These are phyloP conservation scores for Fusarium sp. DNA, from an alignment of 2,329 filamentous ascomycete species.

Conservation along the genomic window DNA sequence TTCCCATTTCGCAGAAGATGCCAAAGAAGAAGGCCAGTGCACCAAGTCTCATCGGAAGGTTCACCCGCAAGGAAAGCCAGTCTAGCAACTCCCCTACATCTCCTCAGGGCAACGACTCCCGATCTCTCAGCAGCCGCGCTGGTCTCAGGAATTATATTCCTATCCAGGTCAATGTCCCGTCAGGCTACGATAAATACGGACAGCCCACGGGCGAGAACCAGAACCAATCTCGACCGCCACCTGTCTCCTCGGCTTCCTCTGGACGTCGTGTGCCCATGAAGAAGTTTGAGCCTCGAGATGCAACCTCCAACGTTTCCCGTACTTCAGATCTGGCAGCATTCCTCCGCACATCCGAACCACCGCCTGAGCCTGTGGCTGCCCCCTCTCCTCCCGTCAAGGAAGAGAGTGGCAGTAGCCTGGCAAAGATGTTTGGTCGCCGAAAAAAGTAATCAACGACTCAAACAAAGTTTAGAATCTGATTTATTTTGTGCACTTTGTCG, in stretches of 20 bases:
- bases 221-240: constrained; percentile 34
- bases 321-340: constrained; percentile 81
- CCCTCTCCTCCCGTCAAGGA: constrained; percentile 51
- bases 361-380: constrained; percentile 54
- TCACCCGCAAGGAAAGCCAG: constrained; percentile 56
- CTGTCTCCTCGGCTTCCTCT: constrained; percentile 45
- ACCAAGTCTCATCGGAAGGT: constrained; percentile 70
- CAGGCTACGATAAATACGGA: constrained; percentile 58
- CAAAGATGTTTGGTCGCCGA: constrained; percentile 62
- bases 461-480: constrained; percentile 32
- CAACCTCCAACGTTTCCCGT: constrained; percentile 60
- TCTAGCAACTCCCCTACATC: constrained; percentile 42
- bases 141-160: constrained; percentile 61
- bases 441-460: constrained; percentile 59
- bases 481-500: constrained; percentile 20
- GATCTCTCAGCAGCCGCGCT: constrained; percentile 56
- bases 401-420: constrained; percentile 56
- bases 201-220: constrained; percentile 41
- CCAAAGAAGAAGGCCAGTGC: constrained; percentile 75
- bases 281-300: constrained; percentile 68
- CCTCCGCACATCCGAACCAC: constrained; percentile 75
- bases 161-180: constrained; percentile 63
- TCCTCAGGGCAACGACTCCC: constrained; percentile 45
- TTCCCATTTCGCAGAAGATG: constrained; percentile 50
- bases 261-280: constrained; percentile 66